Evolutionary conservation across 768 basidiomycete genomes (phyloP).

Genomic region (Psilocybe subaeruginosa): DNA sequence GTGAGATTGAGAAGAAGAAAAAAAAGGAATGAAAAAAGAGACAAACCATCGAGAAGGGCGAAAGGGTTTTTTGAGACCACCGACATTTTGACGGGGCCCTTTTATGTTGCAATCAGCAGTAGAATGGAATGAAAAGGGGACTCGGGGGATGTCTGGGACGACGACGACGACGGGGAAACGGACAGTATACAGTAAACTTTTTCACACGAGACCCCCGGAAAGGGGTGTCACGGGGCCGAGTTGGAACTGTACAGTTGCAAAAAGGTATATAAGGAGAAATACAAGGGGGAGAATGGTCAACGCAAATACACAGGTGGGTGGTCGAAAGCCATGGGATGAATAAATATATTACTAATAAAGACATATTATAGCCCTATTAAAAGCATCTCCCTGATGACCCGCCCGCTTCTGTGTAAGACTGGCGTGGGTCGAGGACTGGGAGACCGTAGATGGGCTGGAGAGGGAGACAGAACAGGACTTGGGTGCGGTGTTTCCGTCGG

Average conservation of each 20-base stretch:
- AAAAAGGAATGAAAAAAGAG: slow-evolving; percentile 19
- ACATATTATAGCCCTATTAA: slow-evolving; percentile 53
- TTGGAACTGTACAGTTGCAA: slow-evolving; percentile 53
- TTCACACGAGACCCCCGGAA: slow-evolving; percentile 21
- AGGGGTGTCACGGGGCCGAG: slow-evolving; percentile 42
- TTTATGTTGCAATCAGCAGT: slow-evolving; percentile 35
- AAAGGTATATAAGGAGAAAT: slow-evolving; percentile 24
- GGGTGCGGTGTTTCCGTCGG: slow-evolving; percentile 75
- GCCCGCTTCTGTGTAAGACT: slow-evolving; percentile 66
- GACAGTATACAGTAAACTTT: slow-evolving; percentile 12
- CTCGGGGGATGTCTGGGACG: slow-evolving; percentile 17
- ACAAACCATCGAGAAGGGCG: slow-evolving; percentile 74
- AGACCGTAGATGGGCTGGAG: slow-evolving; percentile 88
- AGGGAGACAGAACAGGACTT: slow-evolving; percentile 74
- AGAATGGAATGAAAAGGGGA: slow-evolving; percentile 24
- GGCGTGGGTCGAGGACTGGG: slow-evolving; percentile 82
- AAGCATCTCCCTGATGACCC: slow-evolving; percentile 91
- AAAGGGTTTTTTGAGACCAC: slow-evolving; percentile 89
- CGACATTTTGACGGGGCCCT: slow-evolving; percentile 83
- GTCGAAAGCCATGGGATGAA: background rate
- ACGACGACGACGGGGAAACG: slow-evolving; percentile 5
- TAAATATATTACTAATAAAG: background rate
- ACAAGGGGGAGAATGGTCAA: slow-evolving; percentile 30
- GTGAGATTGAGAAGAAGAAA: slow-evolving; percentile 11
- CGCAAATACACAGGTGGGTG: slow-evolving; percentile 70